A percentile compares a stretch with the other conserved stretches of the same genome.
Conservation (phyloP, 164 flowering plant genomes). For the Stephania cephalantha region DNA sequence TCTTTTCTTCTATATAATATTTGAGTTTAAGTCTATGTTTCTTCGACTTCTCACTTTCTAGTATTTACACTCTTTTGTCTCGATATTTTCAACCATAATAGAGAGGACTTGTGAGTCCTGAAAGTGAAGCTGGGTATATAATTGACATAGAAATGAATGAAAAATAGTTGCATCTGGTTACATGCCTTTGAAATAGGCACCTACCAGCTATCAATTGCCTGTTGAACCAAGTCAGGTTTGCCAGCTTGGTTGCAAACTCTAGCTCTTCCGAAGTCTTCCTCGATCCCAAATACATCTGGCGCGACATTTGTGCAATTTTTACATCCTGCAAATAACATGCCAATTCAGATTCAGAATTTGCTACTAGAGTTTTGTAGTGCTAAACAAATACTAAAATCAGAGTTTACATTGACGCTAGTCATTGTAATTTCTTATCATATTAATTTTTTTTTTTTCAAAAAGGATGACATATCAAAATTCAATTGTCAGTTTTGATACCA, state of each 20-base stretch:
- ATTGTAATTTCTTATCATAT: background rate
- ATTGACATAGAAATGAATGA: too few relatives aligned
- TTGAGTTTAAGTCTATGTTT: too few relatives aligned
- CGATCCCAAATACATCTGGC: conserved; percentile 65
- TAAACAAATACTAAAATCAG: background rate
- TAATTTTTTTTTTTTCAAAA: background rate
- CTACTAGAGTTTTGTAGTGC: background rate
- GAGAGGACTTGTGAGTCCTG: too few relatives aligned
- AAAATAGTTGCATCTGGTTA: too few relatives aligned
- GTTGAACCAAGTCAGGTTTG: conserved; percentile 50
- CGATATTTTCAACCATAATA: too few relatives aligned
- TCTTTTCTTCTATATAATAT: too few relatives aligned
- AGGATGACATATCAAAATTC: background rate
- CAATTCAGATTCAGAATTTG: background rate
- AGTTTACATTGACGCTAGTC: background rate
- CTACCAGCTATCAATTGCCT: conserved; percentile 94
- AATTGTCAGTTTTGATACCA: background rate
- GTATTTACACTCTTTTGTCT: too few relatives aligned
- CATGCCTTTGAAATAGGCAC: conserved; percentile 8
- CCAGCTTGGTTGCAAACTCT: conserved; percentile 76
- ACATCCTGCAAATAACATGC: conserved; percentile 49
- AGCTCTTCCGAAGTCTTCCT: conserved; percentile 97
- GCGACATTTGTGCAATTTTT: conserved; percentile 88
- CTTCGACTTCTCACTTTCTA: too few relatives aligned
- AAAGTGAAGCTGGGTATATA: too few relatives aligned